A percentile compares a stretch with the other conserved stretches of the same genome.
These are phyloP conservation scores for Hamamelis virginiana DNA, from an alignment of 164 flowering plant genomes.

Conservation along the genomic window DNA sequence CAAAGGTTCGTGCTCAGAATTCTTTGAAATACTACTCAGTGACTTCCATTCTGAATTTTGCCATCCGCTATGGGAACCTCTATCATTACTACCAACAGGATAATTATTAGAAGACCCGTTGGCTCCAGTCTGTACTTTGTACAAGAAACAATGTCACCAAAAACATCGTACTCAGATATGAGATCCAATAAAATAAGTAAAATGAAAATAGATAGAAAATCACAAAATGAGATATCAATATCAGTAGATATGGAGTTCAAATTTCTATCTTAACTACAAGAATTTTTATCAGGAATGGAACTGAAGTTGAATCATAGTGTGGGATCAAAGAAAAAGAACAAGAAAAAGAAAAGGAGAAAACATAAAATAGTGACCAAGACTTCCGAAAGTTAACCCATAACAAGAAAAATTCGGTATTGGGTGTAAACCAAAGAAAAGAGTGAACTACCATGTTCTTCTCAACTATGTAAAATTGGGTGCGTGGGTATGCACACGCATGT, in stretches of 20 bases:
- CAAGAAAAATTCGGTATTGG: no score
- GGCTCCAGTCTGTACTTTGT: conserved; percentile 4
- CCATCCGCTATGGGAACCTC: background rate
- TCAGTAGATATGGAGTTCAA: background rate
- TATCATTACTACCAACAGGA: conserved; percentile 3
- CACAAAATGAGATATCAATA: background rate
- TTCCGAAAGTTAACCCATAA: no score
- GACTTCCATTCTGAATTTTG: background rate
- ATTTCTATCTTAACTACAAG: background rate
- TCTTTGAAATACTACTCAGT: conserved; percentile 4
- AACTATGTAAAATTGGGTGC: no score
- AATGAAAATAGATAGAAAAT: background rate
- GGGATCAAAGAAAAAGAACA: no score
- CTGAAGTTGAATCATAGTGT: no score
- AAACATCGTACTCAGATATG: background rate
- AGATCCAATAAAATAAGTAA: background rate
- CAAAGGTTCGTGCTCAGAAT: background rate
- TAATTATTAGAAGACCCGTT: background rate
- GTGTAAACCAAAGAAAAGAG: no score
- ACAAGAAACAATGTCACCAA: background rate
- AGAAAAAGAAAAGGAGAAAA: no score
- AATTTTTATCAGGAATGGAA: background rate
- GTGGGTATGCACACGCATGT: no score
- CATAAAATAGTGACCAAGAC: no score
- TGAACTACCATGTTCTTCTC: no score